These are phyloP conservation scores for Globisporangium cylindrosporum DNA, from an alignment of 352 stramenopile genomes.

Conservation along the genomic window DNA sequence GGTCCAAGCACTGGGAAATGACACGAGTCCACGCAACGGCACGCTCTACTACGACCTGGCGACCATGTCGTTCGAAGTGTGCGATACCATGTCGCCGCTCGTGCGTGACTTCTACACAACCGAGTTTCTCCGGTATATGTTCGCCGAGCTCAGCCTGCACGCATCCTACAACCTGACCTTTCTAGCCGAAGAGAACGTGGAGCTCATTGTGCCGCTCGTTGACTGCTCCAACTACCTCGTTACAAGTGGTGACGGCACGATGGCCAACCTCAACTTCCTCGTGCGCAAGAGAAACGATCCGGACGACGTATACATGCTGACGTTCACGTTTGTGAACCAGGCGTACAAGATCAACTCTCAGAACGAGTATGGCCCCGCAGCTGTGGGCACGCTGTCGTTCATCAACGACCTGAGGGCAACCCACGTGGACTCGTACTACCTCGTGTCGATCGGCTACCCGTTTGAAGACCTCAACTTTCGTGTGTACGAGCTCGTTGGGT, in stretches of 20 bases:
- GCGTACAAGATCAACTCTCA: slow-evolving; percentile 29
- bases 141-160: slow-evolving; percentile 3
- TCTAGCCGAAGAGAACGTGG: slow-evolving; percentile 2
- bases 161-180: slow-evolving; percentile 18
- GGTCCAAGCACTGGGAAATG: slow-evolving; percentile 9
- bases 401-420: slow-evolving; percentile 27
- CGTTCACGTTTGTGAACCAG: slow-evolving; percentile 34
- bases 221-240: slow-evolving; percentile 35
- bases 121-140: slow-evolving; percentile 14
- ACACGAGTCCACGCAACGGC: slow-evolving; percentile 9
- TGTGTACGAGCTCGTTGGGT: slow-evolving; percentile 27
- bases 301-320: slow-evolving; percentile 26
- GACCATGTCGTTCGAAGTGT: slow-evolving; percentile 6
- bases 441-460: slow-evolving; percentile 31
- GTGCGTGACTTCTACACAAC: slow-evolving; percentile 11
- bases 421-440: slow-evolving; percentile 17
- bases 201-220: slow-evolving; percentile 41
- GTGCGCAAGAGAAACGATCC: slow-evolving; percentile 25
- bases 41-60: slow-evolving; percentile 7
- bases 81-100: not conserved
- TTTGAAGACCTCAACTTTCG: slow-evolving; percentile 22
- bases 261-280: slow-evolving; percentile 36
- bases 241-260: slow-evolving; percentile 20
- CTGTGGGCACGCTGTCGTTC: slow-evolving; percentile 23
- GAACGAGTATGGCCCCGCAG: slow-evolving; percentile 25